phyloP scores from a whole-genome alignment of 2,329 filamentous ascomycete species.

The Pestalotiopsis sp. region DNA sequence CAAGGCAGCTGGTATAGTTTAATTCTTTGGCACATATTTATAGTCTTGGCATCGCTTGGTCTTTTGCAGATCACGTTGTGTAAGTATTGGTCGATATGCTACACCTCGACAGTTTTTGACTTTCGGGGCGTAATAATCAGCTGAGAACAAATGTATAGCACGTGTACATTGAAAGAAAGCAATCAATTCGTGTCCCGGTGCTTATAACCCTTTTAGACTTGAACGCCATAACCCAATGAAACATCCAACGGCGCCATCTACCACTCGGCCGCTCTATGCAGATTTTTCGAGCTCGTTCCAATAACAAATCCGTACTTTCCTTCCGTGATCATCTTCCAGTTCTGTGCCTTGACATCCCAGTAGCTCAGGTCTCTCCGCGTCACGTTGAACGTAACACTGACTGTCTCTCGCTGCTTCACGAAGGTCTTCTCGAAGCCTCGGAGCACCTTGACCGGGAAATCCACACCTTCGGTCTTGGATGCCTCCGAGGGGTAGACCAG shows the following conservation, averaged over 20 bases:
- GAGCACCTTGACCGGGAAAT: constrained; percentile 70
- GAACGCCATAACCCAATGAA: not conserved
- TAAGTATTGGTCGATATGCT: not conserved
- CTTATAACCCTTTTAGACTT: not conserved
- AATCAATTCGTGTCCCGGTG: not conserved
- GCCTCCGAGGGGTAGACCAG: constrained; percentile 40
- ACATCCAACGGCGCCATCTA: not conserved
- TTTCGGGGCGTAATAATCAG: not conserved
- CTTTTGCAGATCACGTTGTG: not conserved
- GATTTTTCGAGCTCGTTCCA: constrained; percentile 36
- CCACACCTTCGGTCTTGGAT: constrained; percentile 33
- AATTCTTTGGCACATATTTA: not conserved
- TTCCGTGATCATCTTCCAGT: constrained; percentile 66
- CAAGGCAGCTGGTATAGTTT: not conserved
- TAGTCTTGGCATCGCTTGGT: not conserved
- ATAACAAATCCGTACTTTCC: constrained; percentile 43
- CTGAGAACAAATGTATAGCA: not conserved
- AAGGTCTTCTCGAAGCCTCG: constrained; percentile 73
- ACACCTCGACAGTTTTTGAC: too few species aligned
- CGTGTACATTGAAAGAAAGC: not conserved
- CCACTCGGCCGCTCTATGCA: constrained; percentile 19
- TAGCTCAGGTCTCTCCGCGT: constrained; percentile 73
- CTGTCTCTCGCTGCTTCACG: constrained; percentile 55
- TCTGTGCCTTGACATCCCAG: constrained; percentile 69
- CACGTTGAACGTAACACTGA: constrained; percentile 58